These are phyloP conservation scores for Bretschneidera sinensis DNA, from an alignment of 345 rosid genomes.

Conservation along the genomic window DNA sequence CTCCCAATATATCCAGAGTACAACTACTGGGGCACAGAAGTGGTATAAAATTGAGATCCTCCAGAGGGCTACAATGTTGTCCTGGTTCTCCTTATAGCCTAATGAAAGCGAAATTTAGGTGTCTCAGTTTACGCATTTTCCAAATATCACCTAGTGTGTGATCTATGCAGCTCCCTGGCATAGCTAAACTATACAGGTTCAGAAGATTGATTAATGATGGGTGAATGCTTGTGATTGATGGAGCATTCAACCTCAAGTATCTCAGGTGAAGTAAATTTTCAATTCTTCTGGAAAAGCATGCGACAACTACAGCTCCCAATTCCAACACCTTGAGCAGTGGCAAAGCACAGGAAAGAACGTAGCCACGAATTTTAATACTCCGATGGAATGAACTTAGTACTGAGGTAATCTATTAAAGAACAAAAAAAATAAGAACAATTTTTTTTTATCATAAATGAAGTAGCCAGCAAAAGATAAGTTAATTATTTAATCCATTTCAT, in stretches of 20 bases:
- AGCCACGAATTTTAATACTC: not conserved
- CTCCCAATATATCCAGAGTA: not conserved
- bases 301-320: not conserved
- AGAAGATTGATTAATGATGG: slow-evolving; percentile 3
- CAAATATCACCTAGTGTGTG: not conserved
- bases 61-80: not conserved
- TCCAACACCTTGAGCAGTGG: not conserved
- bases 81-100: not conserved
- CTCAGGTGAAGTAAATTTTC: not conserved
- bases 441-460: too few species aligned
- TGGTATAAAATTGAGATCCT: not conserved
- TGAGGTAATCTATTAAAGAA: too few species aligned
- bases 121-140: not conserved
- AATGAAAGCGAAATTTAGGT: not conserved
- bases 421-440: too few species aligned
- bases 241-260: slow-evolving; percentile 1
- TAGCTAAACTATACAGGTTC: not conserved
- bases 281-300: not conserved
- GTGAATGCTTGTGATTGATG: slow-evolving; percentile 7
- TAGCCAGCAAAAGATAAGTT: too few species aligned
- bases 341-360: not conserved
- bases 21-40: not conserved
- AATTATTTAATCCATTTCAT: too few species aligned
- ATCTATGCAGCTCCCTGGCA: not conserved
- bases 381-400: not conserved